These are phyloP conservation scores for Nelumbo lutea DNA, from an alignment of 164 flowering plant species.

Conservation along the genomic window DNA sequence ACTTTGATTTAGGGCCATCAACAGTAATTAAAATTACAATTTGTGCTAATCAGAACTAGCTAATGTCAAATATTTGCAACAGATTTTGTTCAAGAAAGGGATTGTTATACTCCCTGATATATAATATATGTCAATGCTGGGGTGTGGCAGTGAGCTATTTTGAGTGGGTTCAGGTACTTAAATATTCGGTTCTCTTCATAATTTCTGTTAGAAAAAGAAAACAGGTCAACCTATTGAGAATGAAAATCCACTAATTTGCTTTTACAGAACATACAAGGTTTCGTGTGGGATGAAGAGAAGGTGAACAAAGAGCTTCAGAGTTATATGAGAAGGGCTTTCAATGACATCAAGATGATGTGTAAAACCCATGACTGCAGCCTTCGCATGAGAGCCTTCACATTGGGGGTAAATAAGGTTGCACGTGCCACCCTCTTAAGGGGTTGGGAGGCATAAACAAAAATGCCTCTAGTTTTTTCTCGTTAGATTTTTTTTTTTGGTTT, in stretches of 20 bases:
- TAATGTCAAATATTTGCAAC: slow-evolving; percentile 14
- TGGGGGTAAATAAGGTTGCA: slow-evolving; percentile 86
- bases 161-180: slow-evolving; percentile 21
- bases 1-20: neutral
- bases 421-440: slow-evolving; percentile 76
- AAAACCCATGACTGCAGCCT: slow-evolving; percentile 67
- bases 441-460: slow-evolving; percentile 67
- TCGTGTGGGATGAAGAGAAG: slow-evolving; percentile 93
- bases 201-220: neutral
- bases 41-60: neutral
- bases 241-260: neutral
- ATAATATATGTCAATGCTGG: slow-evolving; percentile 20
- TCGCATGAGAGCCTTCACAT: slow-evolving; percentile 91
- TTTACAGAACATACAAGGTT: slow-evolving; percentile 91
- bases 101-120: slow-evolving; percentile 17
- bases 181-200: neutral
- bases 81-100: slow-evolving; percentile 24
- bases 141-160: slow-evolving; percentile 22
- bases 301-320: slow-evolving; percentile 63
- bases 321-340: slow-evolving; percentile 77
- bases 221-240: neutral
- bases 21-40: neutral
- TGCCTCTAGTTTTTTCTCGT: neutral
- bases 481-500: no score
- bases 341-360: slow-evolving; percentile 69